Evolutionary conservation across 352 stramenopile genomes (phyloP).

Genomic region (Hyaloperonospora brassicae): DNA sequence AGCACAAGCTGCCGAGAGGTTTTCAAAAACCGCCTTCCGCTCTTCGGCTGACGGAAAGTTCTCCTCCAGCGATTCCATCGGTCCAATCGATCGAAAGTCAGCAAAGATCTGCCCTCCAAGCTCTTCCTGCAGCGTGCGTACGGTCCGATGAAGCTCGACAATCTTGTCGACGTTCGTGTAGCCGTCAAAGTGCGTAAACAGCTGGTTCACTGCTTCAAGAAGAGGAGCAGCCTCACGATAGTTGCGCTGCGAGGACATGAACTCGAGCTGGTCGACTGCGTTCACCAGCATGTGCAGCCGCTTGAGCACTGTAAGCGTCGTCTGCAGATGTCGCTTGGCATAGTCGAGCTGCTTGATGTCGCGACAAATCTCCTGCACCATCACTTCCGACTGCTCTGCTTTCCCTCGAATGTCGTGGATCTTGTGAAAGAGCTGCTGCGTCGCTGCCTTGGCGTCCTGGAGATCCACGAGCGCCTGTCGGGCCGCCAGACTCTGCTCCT

Average conservation of each 20-base stretch:
- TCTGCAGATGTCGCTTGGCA: conserved; percentile 94
- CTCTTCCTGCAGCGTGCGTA: conserved; percentile 85
- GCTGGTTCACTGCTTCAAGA: conserved; percentile 92
- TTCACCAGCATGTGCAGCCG: conserved; percentile 97
- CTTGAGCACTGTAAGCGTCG: conserved; percentile 93
- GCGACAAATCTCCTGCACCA: conserved; percentile 96
- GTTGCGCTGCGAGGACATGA: conserved; percentile 75
- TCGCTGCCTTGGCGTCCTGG: conserved; percentile 76
- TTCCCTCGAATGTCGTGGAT: conserved; percentile 91
- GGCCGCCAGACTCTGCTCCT: conserved; percentile 67
- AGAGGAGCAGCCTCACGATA: conserved; percentile 94
- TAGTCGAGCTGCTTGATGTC: conserved; percentile 99
- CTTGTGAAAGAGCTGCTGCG: conserved; percentile 87
- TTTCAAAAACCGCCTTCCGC: conserved; percentile 54
- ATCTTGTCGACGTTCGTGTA: conserved; percentile 92
- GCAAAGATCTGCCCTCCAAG: conserved; percentile 84
- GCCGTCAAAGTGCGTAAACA: conserved; percentile 94
- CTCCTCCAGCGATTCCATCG: conserved; percentile 63
- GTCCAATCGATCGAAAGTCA: conserved; percentile 83
- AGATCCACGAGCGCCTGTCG: conserved; percentile 76
- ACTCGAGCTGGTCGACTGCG: conserved; percentile 89
- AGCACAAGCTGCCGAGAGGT: conserved; percentile 53
- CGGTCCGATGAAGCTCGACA: conserved; percentile 86
- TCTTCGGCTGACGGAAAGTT: conserved; percentile 66
- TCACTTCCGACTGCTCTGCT: conserved; percentile 91